These are phyloP conservation scores for Globisporangium heterothallicum DNA, from an alignment of 352 stramenopile genomes.

Conservation along the genomic window DNA sequence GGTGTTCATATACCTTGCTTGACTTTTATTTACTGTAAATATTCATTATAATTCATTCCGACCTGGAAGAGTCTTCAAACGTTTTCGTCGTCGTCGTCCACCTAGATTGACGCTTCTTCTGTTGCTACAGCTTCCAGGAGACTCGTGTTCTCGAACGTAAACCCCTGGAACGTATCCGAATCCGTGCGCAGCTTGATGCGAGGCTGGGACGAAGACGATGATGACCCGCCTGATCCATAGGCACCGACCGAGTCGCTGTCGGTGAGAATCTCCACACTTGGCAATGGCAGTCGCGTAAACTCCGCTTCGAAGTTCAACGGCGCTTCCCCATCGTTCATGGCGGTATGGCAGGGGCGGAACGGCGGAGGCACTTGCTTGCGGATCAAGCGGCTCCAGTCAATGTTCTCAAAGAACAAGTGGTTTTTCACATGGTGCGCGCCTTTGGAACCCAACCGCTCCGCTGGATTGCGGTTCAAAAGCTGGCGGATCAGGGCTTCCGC, in stretches of 20 bases:
- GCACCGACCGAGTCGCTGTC: constrained; percentile 2
- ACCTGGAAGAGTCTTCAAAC: too few species aligned
- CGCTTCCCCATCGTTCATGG: constrained; percentile 65
- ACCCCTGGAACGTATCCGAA: constrained; percentile 76
- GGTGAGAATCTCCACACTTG: constrained; percentile 41
- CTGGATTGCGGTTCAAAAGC: constrained; percentile 74
- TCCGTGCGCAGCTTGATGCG: constrained; percentile 25
- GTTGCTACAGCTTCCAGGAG: constrained; percentile 45
- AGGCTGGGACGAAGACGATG: constrained; percentile 15
- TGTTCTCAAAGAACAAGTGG: constrained; percentile 73
- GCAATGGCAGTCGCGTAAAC: constrained; percentile 81
- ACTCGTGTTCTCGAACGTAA: constrained; percentile 75
- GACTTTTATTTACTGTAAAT: neutral
- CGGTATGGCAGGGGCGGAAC: constrained; percentile 71
- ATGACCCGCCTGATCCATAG: constrained; percentile 9
- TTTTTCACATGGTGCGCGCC: constrained; percentile 63
- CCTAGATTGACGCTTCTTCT: constrained; percentile 6
- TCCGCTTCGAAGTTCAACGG: constrained; percentile 83
- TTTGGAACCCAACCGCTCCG: constrained; percentile 60
- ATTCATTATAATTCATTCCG: too few species aligned
- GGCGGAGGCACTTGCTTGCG: constrained; percentile 59
- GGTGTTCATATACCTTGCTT: too few species aligned
- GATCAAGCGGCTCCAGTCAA: constrained; percentile 63
- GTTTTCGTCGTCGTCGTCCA: neutral
- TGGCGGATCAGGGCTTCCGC: constrained; percentile 74